Evolutionary conservation across 352 stramenopile species (phyloP).

Genomic region (Stramenopiles sp.): DNA sequence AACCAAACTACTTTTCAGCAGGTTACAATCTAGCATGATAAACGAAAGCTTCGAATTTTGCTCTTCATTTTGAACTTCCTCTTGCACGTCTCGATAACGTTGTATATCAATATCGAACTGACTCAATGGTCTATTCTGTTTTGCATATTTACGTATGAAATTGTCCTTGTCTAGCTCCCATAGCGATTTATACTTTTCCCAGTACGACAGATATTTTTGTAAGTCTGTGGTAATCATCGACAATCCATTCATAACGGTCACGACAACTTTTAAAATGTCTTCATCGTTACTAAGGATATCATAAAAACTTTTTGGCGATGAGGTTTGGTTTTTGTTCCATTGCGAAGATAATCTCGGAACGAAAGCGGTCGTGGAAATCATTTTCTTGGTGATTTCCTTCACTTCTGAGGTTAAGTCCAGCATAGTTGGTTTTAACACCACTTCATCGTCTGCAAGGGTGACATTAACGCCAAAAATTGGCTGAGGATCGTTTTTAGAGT

Average conservation of each 20-base stretch:
- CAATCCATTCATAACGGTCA: conserved; percentile 90
- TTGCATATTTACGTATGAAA: conserved; percentile 81
- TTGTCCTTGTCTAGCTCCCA: conserved; percentile 82
- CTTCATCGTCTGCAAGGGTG: conserved; percentile 67
- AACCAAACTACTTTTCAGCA: conserved; percentile 65
- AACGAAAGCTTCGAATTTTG: conserved; percentile 78
- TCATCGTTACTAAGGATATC: conserved; percentile 83
- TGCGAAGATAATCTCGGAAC: conserved; percentile 47
- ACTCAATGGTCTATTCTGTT: conserved; percentile 66
- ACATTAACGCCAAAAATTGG: conserved; percentile 76
- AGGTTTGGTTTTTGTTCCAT: background rate
- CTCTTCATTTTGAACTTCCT: conserved; percentile 69
- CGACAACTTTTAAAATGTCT: conserved; percentile 77
- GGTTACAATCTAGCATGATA: conserved; percentile 77
- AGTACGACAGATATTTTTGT: conserved; percentile 80
- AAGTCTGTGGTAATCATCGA: conserved; percentile 67
- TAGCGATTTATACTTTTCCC: conserved; percentile 74
- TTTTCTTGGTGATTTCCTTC: conserved; percentile 75
- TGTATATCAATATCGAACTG: conserved; percentile 77
- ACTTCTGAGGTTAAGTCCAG: conserved; percentile 77
- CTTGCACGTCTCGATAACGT: conserved; percentile 65
- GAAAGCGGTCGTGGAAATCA: conserved; percentile 75
- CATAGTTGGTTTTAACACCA: conserved; percentile 81
- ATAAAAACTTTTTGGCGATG: conserved; percentile 51
- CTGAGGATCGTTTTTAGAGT: conserved; percentile 64